These are phyloP conservation scores for Quercus lobata DNA, from an alignment of 331 rosid genomes.

Conservation along the genomic window DNA sequence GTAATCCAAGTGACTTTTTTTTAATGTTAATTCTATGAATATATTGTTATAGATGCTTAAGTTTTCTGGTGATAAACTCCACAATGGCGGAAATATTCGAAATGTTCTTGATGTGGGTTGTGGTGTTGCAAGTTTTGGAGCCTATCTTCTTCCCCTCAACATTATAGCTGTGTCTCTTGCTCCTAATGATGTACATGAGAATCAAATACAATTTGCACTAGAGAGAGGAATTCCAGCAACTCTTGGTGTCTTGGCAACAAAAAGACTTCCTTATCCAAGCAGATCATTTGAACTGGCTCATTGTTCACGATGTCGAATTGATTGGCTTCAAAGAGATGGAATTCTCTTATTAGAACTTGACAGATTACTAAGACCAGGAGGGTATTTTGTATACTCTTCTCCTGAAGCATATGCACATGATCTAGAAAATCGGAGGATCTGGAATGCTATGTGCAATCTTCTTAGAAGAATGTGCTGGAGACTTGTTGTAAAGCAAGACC, in stretches of 20 bases:
- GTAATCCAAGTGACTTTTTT: not conserved
- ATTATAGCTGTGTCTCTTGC: constrained; percentile 56
- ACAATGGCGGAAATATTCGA: constrained; percentile 49
- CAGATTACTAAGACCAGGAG: constrained; percentile 63
- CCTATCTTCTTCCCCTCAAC: constrained; percentile 54
- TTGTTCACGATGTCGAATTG: constrained; percentile 70
- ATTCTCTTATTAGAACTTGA: constrained; percentile 59
- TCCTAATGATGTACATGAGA: constrained; percentile 62
- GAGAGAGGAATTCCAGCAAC: constrained; percentile 70
- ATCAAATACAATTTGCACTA: constrained; percentile 66
- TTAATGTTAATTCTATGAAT: not conserved
- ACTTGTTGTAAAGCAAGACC: constrained; percentile 47
- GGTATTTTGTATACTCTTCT: constrained; percentile 59
- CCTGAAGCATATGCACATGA: constrained; percentile 69
- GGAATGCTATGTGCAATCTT: constrained; percentile 52
- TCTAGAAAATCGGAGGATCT: constrained; percentile 47
- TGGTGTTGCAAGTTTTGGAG: constrained; percentile 77
- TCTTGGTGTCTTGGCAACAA: constrained; percentile 64
- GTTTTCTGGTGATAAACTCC: constrained; percentile 46
- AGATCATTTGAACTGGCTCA: constrained; percentile 64
- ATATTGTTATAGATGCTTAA: constrained; percentile 51
- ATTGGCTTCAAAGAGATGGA: constrained; percentile 71
- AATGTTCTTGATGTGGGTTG: constrained; percentile 61
- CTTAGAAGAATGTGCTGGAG: constrained; percentile 57
- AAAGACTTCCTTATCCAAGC: constrained; percentile 66